Evolutionary conservation across 352 stramenopile species (phyloP).

Genomic region (Albugo candida): DNA sequence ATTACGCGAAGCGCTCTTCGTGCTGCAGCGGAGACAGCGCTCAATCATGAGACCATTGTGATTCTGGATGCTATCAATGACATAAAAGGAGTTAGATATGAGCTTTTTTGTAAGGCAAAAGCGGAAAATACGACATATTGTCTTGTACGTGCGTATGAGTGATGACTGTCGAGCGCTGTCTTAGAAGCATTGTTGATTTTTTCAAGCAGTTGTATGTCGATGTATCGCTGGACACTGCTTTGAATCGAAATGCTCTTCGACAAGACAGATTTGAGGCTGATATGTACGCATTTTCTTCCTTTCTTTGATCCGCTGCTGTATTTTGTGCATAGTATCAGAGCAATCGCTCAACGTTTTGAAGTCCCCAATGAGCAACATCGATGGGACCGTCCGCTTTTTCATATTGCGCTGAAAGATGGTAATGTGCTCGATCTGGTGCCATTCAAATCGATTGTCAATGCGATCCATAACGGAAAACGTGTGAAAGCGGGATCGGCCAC

Average conservation of each 20-base stretch:
- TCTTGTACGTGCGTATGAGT: slow-evolving; percentile 19
- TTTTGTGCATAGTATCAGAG: slow-evolving; percentile 33
- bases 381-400: slow-evolving; percentile 84
- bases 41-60: slow-evolving; percentile 57
- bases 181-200: background rate
- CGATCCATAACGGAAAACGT: slow-evolving; percentile 34
- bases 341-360: slow-evolving; percentile 79
- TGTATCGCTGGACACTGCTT: slow-evolving; percentile 30
- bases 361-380: slow-evolving; percentile 82
- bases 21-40: slow-evolving; percentile 31
- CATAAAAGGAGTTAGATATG: slow-evolving; percentile 90
- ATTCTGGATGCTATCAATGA: slow-evolving; percentile 89
- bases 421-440: slow-evolving; percentile 13
- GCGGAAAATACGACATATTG: slow-evolving; percentile 81
- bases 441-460: slow-evolving; percentile 29
- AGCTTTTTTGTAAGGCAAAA: slow-evolving; percentile 88
- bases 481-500: slow-evolving; percentile 54
- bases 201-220: slow-evolving; percentile 35
- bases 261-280: slow-evolving; percentile 21
- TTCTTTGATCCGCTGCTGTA: background rate
- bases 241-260: slow-evolving; percentile 27
- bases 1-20: slow-evolving; percentile 43
- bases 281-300: slow-evolving; percentile 14
- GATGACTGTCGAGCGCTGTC: background rate
- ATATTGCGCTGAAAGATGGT: slow-evolving; percentile 6